Evolutionary conservation across 1,284 basidiomycete genomes (phyloP), one percentile per base, ranked within the genome.

Genomic region (Lentinula novae-zelandiae): DNA sequence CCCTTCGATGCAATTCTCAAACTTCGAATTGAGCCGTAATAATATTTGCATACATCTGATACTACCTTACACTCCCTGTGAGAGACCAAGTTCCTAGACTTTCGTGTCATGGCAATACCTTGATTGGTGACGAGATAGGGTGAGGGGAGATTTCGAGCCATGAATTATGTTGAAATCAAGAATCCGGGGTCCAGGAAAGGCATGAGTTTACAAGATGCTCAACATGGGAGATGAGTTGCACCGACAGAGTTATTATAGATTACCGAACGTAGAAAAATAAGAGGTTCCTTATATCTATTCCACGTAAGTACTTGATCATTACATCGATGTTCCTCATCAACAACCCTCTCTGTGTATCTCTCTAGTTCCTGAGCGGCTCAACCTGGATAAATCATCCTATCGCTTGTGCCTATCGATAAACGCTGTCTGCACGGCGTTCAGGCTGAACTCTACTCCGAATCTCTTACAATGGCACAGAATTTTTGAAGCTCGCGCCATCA

Each of bases 81-180:
- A 51, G 50, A 51, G 33, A 15, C 31, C n/a, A 31, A 46, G 44
- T 46, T 46, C 44, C 48, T 27, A 22, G 48, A 9, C 31, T 17
- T 52, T 53, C 38, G 38, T 54, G 53, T 54, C 53, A 54, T 54
- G 39, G 38, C 53, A 39, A 54, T 54, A 17, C 36, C 38, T 54
- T 54, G 53, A 54, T 54, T 15, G 53, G 53, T 22, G 22, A 40
- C 7, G 53, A 22, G 33, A 54, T 54, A 39, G 5, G 53, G 42
- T 54, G 40, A 27, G 27, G 27, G 3, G 27, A 54, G 53, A 40
- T 22, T 44, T 17, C 20, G 22, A 54, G 17, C 27, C 15, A 33
- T 22, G 22, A 22, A 22, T 2, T 22, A 22, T 27, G 27, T 27
- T 27, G 48, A 49, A 44, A 7, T 39, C 27, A 27, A 22, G 27